phyloP scores from a whole-genome alignment of 78 protist genomes.

The Blattamonas nauphoetae region DNA sequence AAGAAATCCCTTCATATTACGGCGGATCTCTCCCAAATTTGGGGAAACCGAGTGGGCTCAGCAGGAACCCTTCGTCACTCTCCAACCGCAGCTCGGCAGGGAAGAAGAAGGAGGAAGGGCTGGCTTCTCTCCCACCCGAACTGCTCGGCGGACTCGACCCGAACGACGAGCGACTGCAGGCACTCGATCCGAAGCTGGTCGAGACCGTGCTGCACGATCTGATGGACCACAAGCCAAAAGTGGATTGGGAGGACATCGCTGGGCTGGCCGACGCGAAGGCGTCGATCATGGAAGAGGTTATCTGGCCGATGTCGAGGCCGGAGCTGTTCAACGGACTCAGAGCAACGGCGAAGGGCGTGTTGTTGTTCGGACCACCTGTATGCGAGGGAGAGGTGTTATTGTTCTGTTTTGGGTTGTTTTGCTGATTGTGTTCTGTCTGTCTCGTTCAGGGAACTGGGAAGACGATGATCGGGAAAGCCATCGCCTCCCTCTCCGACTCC shows the following conservation, averaged over 20 bases:
- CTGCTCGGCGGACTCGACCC: not conserved
- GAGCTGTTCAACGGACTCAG: slow-evolving; percentile 40
- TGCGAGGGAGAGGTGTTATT: not conserved
- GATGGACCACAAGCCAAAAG: slow-evolving; percentile 4
- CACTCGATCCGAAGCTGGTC: slow-evolving; percentile 52
- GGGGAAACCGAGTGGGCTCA: no score
- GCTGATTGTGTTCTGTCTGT: not conserved
- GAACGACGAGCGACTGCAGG: slow-evolving; percentile 37
- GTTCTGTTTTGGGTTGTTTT: not conserved
- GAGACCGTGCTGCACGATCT: slow-evolving; percentile 47
- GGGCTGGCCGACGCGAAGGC: slow-evolving; percentile 26
- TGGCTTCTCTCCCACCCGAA: no score
- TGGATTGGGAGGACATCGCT: slow-evolving; percentile 48
- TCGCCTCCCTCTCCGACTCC: slow-evolving; percentile 36
- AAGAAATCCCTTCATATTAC: no score
- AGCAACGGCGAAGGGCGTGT: slow-evolving; percentile 35
- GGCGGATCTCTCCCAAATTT: no score
- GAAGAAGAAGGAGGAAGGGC: no score
- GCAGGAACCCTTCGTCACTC: no score
- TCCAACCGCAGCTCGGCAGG: no score
- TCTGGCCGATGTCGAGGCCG: slow-evolving; percentile 44
- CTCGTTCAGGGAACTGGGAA: slow-evolving; percentile 40
- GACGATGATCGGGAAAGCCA: slow-evolving; percentile 71
- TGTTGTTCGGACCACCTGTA: slow-evolving; percentile 67
- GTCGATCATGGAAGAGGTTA: slow-evolving; percentile 18